Base-by-base conservation (phyloP, 352 stramenopile species). In the Globisporangium alternatum region DNA sequence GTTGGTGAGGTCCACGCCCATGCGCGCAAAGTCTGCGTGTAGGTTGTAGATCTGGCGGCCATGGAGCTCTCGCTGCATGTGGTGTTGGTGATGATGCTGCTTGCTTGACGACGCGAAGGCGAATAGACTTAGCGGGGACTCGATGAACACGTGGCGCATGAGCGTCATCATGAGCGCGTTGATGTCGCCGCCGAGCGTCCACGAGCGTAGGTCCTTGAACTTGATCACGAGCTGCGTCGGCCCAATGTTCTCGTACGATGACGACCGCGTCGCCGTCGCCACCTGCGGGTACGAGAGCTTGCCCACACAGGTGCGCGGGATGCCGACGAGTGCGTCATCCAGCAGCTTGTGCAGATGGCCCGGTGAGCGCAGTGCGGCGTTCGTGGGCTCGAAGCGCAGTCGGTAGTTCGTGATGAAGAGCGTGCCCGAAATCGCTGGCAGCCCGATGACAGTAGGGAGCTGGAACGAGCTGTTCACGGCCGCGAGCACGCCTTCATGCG, bases 131-230 rank as follows among this genome's bases (percentile, higher is more conserved):
- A 93, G 37, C 0, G 84, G 76, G 2, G 87, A 91, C 49, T 91
- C 81, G 31, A 90, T 68, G 55, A 89, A 93, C 6, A 83, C 83
- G 61, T 86, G 74, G 13, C 85, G 80, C 41, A 90, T 91, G 52
- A 95, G 74, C 37, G 72, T 81, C 39, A 76, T 73, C 75, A 95
- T 81, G 56, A 95, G 71, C 59, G 78, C 64, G 0, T 60, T 67
- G 13, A 92, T 71, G 45, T 94, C 81, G 22, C 87, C 87, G n/a
- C 64, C 61, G 4, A 95, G 64, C 28, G 71, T 84, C 87, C 87
- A 95, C 13, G 77, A 74, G 0, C 82, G 74, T 33, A 92, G 67
- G 60, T 93, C 83, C 54, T 92, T 92, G 58, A 93, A 94, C 68
- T 92, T 88, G 60, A 95, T 47, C 41, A 93, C 78, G 9, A 95